Evolutionary conservation across 106 monocot genomes (phyloP), one percentile per base, ranked within the genome.

Genomic region (Phalaenopsis aphrodite): DNA sequence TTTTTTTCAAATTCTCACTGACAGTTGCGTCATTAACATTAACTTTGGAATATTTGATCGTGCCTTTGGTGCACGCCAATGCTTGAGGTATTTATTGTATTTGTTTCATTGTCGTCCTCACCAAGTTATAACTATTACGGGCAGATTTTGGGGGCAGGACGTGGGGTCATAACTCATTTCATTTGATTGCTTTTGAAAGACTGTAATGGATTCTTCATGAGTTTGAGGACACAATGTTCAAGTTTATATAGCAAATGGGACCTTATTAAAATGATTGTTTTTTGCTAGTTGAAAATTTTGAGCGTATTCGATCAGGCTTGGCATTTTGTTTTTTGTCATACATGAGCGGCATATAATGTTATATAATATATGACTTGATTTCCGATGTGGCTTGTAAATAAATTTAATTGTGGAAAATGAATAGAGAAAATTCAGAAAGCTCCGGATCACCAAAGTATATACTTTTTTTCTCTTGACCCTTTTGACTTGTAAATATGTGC

Each of bases 281-380:
- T 36, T 69, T 9, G 39, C 69, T 15, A 15, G 8, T 39, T 12
- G 69, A 69, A 38, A 38, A 69, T 69, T 65, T 69, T 69, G 69
- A 69, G 2, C 8, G 5, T 21, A 21, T 37, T 65, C 7, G 39
- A 36, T 12, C 14, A 39, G 38, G 38, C 69, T 69, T 69, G 38
- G 39, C n/a, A 39, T 0, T 3, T 39, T 69, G 39, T 38, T 69
- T 69, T 4, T 69, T 69, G 36, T 12, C 69, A 69, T 39, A 11
- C 39, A 69, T 69, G 39, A 69, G 16, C 10, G 69, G 69, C 38
- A 69, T 69, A 38, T 69, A 12, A 74, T 9, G 43, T 5, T 74
- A 74, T 39, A 38, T 74, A 74, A 74, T 74, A 45, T 74, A 43
- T 74, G 74, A 42, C 74, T 74, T 74, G 74, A 45, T 12, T 69